Conservation (phyloP, 2,329 filamentous ascomycete genomes). For the Lachnellula subtilissima region DNA sequence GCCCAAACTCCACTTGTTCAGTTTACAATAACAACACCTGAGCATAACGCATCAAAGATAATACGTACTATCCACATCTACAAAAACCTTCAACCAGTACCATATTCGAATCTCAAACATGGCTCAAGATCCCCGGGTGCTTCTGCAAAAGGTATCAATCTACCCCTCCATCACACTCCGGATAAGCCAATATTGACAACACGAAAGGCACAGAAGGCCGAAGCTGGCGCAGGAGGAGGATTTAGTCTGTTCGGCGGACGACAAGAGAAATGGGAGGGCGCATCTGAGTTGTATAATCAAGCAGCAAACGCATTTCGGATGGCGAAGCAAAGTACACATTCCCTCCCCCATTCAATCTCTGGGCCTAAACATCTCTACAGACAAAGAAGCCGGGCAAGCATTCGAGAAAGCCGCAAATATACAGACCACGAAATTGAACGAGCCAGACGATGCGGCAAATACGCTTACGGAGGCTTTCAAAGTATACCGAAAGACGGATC, state of each 20-base stretch:
- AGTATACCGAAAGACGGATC: slow-evolving; percentile 81
- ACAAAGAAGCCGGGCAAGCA: slow-evolving; percentile 77
- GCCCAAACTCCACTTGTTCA: background rate
- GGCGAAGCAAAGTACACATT: slow-evolving; percentile 70
- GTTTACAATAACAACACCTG: slow-evolving; percentile 4
- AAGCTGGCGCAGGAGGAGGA: slow-evolving; percentile 67
- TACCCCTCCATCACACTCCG: slow-evolving; percentile 28
- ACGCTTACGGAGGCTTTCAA: slow-evolving; percentile 89
- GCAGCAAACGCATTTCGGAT: slow-evolving; percentile 90
- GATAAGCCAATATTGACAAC: slow-evolving; percentile 19
- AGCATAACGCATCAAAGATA: slow-evolving; percentile 6
- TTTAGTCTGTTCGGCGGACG: slow-evolving; percentile 87
- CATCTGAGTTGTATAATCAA: slow-evolving; percentile 80
- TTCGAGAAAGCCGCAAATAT: slow-evolving; percentile 84
- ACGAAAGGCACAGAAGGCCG: slow-evolving; percentile 77
- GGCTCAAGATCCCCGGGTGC: slow-evolving; percentile 71
- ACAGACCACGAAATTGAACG: slow-evolving; percentile 75
- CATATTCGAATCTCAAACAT: slow-evolving; percentile 39
- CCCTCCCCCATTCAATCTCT: background rate
- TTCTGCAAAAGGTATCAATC: slow-evolving; percentile 67
- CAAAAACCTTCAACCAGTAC: background rate
- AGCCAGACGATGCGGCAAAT: slow-evolving; percentile 89
- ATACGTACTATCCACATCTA: slow-evolving; percentile 1
- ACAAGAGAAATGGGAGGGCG: slow-evolving; percentile 84
- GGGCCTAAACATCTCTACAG: slow-evolving; percentile 39